Percentiles rank a stretch among this genome's conserved stretches.
Conservation (phyloP, 208 protist species). For the Trypanosoma conorhini region DNA sequence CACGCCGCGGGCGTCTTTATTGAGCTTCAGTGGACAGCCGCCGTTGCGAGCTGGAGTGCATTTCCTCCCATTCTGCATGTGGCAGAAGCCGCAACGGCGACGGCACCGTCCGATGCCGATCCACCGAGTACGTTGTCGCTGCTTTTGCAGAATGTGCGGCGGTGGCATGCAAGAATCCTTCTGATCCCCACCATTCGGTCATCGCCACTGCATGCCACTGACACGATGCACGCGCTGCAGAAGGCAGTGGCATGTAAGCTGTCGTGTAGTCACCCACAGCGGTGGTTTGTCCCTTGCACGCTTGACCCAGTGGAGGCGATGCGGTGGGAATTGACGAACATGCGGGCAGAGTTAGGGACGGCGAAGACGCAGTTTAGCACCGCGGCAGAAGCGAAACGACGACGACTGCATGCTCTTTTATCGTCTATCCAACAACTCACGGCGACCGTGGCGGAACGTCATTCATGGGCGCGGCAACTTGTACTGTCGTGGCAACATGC, state of each 20-base stretch:
- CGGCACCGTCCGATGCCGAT: not conserved
- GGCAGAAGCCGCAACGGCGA: no score
- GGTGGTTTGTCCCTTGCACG: not conserved
- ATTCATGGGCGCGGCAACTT: not conserved
- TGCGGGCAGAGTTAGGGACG: no score
- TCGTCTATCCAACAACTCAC: not conserved
- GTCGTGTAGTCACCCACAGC: conserved; percentile 7
- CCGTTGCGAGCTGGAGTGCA: not conserved
- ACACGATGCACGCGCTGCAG: not conserved
- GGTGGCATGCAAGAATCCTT: conserved; percentile 7
- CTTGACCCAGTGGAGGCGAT: not conserved
- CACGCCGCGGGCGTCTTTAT: conserved; percentile 13
- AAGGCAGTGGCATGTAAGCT: not conserved
- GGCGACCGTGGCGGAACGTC: not conserved
- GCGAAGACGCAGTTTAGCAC: no score
- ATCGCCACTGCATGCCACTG: not conserved
- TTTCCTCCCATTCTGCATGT: not conserved
- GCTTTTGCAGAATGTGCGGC: not conserved
- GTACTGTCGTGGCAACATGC: not conserved
- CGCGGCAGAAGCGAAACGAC: no score
- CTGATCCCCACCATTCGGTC: conserved; percentile 7
- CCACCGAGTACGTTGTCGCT: conserved; percentile 4
- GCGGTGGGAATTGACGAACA: not conserved
- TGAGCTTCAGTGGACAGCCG: conserved; percentile 11
- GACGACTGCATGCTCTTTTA: not conserved